Conservation (phyloP, 1,284 basidiomycete species). For the Tausonia pullulans region DNA sequence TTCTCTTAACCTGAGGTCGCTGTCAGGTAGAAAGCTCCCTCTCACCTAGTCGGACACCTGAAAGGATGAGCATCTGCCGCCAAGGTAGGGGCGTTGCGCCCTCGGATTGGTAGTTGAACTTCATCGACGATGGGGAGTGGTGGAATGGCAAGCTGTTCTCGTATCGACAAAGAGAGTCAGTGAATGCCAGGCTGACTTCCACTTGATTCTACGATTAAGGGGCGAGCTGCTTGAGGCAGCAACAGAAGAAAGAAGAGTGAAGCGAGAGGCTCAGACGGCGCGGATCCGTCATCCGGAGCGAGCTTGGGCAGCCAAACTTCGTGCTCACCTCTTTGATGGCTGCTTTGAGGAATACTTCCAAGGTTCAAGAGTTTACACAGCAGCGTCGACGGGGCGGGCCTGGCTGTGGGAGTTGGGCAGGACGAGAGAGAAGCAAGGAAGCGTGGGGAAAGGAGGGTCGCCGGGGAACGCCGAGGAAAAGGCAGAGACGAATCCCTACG, state of each 20-base stretch:
- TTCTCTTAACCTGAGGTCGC: neutral
- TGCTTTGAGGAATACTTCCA: too few relatives aligned
- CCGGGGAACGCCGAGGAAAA: too few relatives aligned
- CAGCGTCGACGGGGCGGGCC: too few relatives aligned
- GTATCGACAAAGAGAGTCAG: neutral
- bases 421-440: too few relatives aligned
- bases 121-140: neutral
- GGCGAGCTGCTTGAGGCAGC: neutral
- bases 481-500: too few relatives aligned
- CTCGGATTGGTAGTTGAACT: neutral
- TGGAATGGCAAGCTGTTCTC: neutral
- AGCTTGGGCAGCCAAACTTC: too few relatives aligned
- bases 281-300: too few relatives aligned
- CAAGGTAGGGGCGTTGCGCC: conserved; percentile 11
- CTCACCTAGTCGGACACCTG: neutral
- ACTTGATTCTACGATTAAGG: neutral
- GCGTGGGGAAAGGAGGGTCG: too few relatives aligned
- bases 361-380: too few relatives aligned
- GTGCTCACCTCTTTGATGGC: too few relatives aligned
- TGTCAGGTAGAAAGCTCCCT: neutral
- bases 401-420: too few relatives aligned
- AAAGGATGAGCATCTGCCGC: conserved; percentile 6
- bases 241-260: neutral
- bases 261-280: neutral
- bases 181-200: neutral